A percentile compares a stretch with the other conserved stretches of the same genome.
Conservation (phyloP, 495 filamentous ascomycete genomes). For the Lasiosphaeria hispida region DNA sequence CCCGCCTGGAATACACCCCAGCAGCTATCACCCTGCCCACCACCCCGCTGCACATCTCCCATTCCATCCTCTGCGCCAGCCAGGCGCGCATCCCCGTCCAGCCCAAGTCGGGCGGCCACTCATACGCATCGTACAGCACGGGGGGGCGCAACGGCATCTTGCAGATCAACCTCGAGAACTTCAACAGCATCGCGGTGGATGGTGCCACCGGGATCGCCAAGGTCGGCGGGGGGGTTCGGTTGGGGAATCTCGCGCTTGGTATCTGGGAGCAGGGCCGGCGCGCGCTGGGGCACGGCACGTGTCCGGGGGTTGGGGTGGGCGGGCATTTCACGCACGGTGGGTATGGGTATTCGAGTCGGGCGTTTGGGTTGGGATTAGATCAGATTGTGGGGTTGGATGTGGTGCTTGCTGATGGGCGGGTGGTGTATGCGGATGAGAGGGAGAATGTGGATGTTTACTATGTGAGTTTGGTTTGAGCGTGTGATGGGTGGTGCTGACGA, state of each 20-base stretch:
- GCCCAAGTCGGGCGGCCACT: conserved; percentile 66
- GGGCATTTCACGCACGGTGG: conserved; percentile 72
- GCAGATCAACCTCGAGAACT: conserved; percentile 50
- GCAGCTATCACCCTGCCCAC: conserved; percentile 55
- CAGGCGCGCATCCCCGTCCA: conserved; percentile 53
- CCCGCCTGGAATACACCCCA: conserved; percentile 54
- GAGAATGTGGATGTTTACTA: conserved; percentile 52
- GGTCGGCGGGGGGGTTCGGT: conserved; percentile 55
- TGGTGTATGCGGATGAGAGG: conserved; percentile 39
- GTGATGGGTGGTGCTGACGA: conserved; percentile 32
- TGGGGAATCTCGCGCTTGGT: conserved; percentile 57
- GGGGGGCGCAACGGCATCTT: conserved; percentile 50
- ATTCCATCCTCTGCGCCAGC: conserved; percentile 49
- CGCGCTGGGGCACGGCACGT: conserved; percentile 64
- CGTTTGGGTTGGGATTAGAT: conserved; percentile 65
- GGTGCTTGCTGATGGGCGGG: conserved; percentile 59
- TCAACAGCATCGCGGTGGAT: conserved; percentile 35
- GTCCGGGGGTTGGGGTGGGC: conserved; percentile 59
- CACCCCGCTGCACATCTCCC: conserved; percentile 46
- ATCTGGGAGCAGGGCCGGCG: conserved; percentile 52
- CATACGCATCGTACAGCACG: conserved; percentile 58
- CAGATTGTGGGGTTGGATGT: conserved; percentile 58
- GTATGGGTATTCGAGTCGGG: conserved; percentile 58
- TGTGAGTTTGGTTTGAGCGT: conserved; percentile 24
- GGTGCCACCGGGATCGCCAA: conserved; percentile 43